Evolutionary conservation across 2,329 filamentous ascomycete genomes (phyloP), one percentile per base, ranked within the genome.

Genomic region (Aspergillus tubingensis): DNA sequence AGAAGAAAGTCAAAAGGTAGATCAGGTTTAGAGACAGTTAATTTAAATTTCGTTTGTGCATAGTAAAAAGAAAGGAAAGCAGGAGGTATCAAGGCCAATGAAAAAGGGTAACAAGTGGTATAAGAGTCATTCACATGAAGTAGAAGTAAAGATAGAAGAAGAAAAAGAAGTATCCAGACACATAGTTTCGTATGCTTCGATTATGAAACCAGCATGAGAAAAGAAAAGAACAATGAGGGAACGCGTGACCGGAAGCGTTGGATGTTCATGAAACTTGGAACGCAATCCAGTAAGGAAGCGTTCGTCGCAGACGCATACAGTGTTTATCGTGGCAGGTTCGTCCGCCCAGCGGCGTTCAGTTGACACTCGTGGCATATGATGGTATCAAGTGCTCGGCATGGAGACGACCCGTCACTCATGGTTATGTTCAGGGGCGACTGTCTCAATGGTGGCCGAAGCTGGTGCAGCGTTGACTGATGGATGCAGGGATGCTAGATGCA

Each of bases 391-490:
- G 19, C 19, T 44, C 2, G 15, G 23, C 19, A 13, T 44, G 15
- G 10, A 23, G 19, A 23, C 5, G 10, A n/a, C 10, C 41, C 41
- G 23, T 13, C 23, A 44, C 41, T 44, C 19, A 21, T 44, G 41
- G 19, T 11, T 8, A 13, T 21, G 23, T 10, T 44, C 41, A 5
- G 54, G 11, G n/a, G 54, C 10, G 43, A 36, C 15, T 50, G 44
- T 50, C 15, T 50, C 27, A 17, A 30, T 30, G 4, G 23, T 50
- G 17, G 47, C 56, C 64, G 75, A 52, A 65, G 71, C 62, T 50
- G 68, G 69, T 48, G 68, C 72, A 41, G 81, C 81, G 66, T 83
- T 23, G 5, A 21, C 81, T 5, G 80, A 79, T 64, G 72, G 71
- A 11, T 72, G 69, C 7, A 67, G 65, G 21, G 56, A 79, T 79